Conservation (phyloP, 2,329 filamentous ascomycete genomes). For the Phaeosphaeriaceae sp. region DNA sequence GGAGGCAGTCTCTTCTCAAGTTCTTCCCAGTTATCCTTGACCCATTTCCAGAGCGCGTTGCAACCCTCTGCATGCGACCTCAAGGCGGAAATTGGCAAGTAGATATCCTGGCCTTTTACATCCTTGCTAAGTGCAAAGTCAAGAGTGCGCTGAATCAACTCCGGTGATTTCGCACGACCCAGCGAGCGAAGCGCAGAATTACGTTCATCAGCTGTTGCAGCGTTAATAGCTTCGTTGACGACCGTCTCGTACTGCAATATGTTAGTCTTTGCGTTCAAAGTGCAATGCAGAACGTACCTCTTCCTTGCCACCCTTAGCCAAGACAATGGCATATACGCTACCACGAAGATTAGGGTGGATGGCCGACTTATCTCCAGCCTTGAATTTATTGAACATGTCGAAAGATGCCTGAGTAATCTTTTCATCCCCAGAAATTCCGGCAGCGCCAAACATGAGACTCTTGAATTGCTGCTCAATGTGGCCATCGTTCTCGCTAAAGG, state of each 20-base stretch:
- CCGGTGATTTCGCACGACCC: conserved; percentile 77
- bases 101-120: conserved; percentile 93
- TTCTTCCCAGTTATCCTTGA: conserved; percentile 87
- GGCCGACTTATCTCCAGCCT: conserved; percentile 76
- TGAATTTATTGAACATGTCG: conserved; percentile 89
- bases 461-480: conserved; percentile 96
- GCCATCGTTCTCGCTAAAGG: conserved; percentile 81
- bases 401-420: conserved; percentile 78
- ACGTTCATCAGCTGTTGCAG: conserved; percentile 82
- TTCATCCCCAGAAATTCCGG: conserved; percentile 81
- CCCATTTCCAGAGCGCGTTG: conserved; percentile 79
- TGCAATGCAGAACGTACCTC: conserved; percentile 61
- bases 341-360: conserved; percentile 91
- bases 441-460: conserved; percentile 82
- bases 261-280: conserved; percentile 18
- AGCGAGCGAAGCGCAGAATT: conserved; percentile 87
- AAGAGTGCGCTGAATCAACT: conserved; percentile 82
- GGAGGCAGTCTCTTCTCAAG: conserved; percentile 82
- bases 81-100: conserved; percentile 82
- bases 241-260: conserved; percentile 71
- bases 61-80: conserved; percentile 79
- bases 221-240: conserved; percentile 75
- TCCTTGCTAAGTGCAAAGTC: conserved; percentile 76
- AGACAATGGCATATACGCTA: conserved; percentile 82
- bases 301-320: conserved; percentile 83